phyloP scores from a whole-genome alignment of 1,139 yeast genomes.

The Suhomyces kunorum region DNA sequence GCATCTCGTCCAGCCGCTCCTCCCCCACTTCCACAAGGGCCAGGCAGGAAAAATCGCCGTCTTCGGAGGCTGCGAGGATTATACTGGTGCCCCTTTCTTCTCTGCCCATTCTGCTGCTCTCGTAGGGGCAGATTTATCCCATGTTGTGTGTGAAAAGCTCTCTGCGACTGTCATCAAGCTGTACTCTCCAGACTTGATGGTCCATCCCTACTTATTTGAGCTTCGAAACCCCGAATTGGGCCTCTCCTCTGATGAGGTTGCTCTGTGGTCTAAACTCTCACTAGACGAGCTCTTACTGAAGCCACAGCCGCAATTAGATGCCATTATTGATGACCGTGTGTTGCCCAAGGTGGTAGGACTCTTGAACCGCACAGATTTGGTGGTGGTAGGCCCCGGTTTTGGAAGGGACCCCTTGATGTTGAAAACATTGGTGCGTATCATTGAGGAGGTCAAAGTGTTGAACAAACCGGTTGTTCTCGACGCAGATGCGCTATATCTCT shows the following conservation, averaged over 20 bases:
- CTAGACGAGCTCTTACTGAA: conserved; percentile 22
- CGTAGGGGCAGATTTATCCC: conserved; percentile 87
- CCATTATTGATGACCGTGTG: conserved; percentile 43
- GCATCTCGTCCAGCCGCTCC: conserved; percentile 72
- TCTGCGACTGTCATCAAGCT: conserved; percentile 84
- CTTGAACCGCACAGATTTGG: conserved; percentile 70
- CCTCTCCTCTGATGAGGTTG: conserved; percentile 20
- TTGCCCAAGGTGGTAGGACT: conserved; percentile 57
- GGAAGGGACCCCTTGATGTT: conserved; percentile 80
- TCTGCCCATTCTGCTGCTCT: conserved; percentile 82
- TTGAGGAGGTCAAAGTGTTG: conserved; percentile 54
- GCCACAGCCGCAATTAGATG: conserved; percentile 22
- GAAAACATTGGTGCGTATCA: conserved; percentile 55
- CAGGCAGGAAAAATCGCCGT: conserved; percentile 89
- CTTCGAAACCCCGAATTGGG: conserved; percentile 19
- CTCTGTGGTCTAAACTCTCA: conserved; percentile 17
- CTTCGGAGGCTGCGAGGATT: conserved; percentile 92
- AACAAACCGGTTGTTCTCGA: conserved; percentile 75
- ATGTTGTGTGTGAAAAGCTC: conserved; percentile 73
- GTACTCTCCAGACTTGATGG: conserved; percentile 93
- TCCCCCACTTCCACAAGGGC: conserved; percentile 78
- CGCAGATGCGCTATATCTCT: conserved; percentile 79
- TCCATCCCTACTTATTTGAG: conserved; percentile 78
- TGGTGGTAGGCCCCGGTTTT: conserved; percentile 91
- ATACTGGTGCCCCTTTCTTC: conserved; percentile 96